Percentiles rank a stretch among this genome's conserved stretches.
Conservation (phyloP, 164 flowering plant genomes). For the Liriodendron chinense region DNA sequence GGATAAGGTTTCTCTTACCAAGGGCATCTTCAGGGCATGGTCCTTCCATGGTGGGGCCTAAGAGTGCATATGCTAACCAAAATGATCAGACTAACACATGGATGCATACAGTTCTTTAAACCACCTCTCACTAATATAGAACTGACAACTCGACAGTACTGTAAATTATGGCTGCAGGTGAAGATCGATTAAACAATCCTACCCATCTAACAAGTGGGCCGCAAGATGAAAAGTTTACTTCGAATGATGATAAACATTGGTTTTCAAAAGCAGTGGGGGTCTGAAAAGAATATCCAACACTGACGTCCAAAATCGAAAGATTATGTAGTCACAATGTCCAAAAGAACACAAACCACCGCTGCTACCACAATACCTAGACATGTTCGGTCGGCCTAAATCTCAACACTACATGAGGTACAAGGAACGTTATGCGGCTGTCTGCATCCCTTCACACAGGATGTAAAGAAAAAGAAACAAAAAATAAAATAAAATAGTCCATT, state of each 20-base stretch:
- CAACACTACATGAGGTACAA: neutral
- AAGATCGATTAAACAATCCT: no score
- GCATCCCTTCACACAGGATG: conserved; percentile 9
- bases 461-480: neutral
- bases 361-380: neutral
- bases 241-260: neutral
- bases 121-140: no score
- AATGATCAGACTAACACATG: no score
- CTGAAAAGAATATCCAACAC: no score
- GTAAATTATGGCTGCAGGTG: no score
- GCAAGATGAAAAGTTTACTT: neutral
- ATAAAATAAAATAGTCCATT: neutral
- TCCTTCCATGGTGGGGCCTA: no score
- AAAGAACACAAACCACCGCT: neutral
- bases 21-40: no score
- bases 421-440: conserved; percentile 1
- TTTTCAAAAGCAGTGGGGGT: neutral
- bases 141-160: no score
- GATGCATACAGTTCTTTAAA: no score
- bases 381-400: neutral
- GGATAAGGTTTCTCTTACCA: no score
- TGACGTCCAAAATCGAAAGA: neutral
- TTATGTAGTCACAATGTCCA: neutral
- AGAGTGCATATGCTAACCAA: no score
- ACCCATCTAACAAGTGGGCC: no score